A percentile compares a stretch with the other conserved stretches of the same genome.
Conservation (phyloP, 352 stramenopile genomes). For the Elongisporangium undulatum region DNA sequence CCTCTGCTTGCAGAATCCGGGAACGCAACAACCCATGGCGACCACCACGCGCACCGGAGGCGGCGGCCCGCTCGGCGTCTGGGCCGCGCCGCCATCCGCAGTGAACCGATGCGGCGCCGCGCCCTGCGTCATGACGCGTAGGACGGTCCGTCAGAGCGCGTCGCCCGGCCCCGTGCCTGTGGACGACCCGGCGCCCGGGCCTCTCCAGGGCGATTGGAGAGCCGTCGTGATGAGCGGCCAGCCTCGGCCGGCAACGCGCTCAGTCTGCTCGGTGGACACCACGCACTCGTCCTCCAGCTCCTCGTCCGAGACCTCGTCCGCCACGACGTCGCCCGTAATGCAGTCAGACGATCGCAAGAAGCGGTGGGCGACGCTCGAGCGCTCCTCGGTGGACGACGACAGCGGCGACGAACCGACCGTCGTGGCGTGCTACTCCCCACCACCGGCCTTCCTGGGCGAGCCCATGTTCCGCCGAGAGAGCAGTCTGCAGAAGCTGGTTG, state of each 20-base stretch:
- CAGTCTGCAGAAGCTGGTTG: constrained; percentile 54
- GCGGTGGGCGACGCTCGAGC: neutral
- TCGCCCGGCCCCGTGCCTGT: neutral
- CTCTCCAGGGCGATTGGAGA: neutral
- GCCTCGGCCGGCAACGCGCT: neutral
- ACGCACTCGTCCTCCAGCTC: neutral
- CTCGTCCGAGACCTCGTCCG: neutral
- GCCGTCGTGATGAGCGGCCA: neutral
- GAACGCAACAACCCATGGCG: neutral
- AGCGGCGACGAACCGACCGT: neutral
- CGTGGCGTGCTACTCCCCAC: constrained; percentile 8
- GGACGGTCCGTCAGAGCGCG: neutral
- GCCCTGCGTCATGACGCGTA: neutral
- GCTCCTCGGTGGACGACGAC: too few species aligned
- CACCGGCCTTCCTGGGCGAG: constrained; percentile 27
- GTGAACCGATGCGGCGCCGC: neutral
- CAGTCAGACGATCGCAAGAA: neutral
- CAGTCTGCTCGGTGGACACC: neutral
- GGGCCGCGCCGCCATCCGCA: too few species aligned
- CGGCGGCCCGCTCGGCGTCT: neutral
- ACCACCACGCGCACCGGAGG: neutral
- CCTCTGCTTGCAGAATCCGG: neutral
- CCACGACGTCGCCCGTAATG: neutral
- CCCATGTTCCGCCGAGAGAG: constrained; percentile 33
- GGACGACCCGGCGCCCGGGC: neutral